Evolutionary conservation across 1,284 basidiomycete genomes (phyloP), one percentile per base, ranked within the genome.

Genomic region (Trametes versicolor): DNA sequence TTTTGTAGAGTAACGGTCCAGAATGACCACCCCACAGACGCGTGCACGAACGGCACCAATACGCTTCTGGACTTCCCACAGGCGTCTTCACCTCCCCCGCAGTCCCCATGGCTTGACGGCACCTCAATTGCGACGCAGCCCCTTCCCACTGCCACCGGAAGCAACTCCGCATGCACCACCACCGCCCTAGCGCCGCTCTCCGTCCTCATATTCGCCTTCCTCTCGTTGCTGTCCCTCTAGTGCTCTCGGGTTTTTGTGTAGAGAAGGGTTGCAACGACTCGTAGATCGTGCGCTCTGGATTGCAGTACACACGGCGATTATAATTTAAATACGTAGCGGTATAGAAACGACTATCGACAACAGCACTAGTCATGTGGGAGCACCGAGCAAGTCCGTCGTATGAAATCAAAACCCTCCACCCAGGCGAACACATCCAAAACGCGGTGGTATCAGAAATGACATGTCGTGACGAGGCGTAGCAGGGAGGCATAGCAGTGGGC

Each of bases 1-100:
- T 32, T 32, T 23, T 21, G 34, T 54, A 75, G 74, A 1, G 75
- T 85, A 43, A 74, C 74, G n/a, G 77, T 85, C 53, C 69, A 79
- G 49, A 83, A 82, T 68, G 70, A 75, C 19, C 70, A 73, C 45
- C 72, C 71, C 5, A 70, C 76, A 25, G 71, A 71, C 43, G 55
- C 54, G 9, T 84, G 82, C 65, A 62, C 72, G n/a, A 71, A 75
- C 27, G 74, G 70, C n/a, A 65, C 73, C 2, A 83, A 84, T 64
- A 9, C 69, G 25, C 69, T 83, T 6, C 76, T 79, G 65, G 57
- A 66, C 49, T 80, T 81, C 72, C 82, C 82, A 32, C 82, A 77
- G 65, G 39, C 57, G 17, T 71, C 73, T 41, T 71, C 72, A 12
- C 70, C 76, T 21, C 72, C 73, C 1, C 53, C 72, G 27, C 70